Evolutionary conservation across 345 rosid genomes (phyloP).

Genomic region (Boechera stricta): DNA sequence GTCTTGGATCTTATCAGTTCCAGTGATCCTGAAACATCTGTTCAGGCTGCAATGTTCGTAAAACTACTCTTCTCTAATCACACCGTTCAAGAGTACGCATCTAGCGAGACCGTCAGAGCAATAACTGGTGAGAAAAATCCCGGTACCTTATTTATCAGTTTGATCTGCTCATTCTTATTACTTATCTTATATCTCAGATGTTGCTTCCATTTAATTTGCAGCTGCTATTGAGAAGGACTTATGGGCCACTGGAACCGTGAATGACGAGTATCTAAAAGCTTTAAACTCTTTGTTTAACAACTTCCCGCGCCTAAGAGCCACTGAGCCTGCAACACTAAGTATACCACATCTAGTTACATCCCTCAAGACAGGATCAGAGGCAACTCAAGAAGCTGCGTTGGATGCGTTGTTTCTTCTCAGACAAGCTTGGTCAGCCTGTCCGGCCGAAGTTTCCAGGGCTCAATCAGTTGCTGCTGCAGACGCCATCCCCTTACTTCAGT

Average conservation of each 20-base stretch:
- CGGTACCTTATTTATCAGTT: not conserved
- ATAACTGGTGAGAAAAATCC: slow-evolving; percentile 78
- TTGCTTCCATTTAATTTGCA: slow-evolving; percentile 48
- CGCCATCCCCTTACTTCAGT: slow-evolving; percentile 94
- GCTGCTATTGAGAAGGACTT: slow-evolving; percentile 99
- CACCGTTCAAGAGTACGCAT: slow-evolving; percentile 98
- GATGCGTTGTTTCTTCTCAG: slow-evolving; percentile 93
- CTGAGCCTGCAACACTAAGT: slow-evolving; percentile 96
- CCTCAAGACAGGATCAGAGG: slow-evolving; percentile 96
- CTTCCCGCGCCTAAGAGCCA: slow-evolving; percentile 97
- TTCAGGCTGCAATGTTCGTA: slow-evolving; percentile 98
- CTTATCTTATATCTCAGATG: slow-evolving; percentile 7
- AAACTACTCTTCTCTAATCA: slow-evolving; percentile 95
- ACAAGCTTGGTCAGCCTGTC: slow-evolving; percentile 99
- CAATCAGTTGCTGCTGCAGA: slow-evolving; percentile 99
- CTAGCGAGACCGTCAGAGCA: slow-evolving; percentile 97
- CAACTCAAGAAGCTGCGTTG: slow-evolving; percentile 98
- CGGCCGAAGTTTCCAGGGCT: slow-evolving; percentile 94
- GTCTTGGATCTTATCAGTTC: slow-evolving; percentile 93
- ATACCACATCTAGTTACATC: slow-evolving; percentile 95
- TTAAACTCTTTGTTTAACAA: slow-evolving; percentile 87
- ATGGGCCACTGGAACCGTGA: slow-evolving; percentile 97
- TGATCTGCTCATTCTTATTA: not conserved
- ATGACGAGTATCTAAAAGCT: slow-evolving; percentile 94
- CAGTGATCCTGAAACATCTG: slow-evolving; percentile 92